Conservation (phyloP, 2,329 filamentous ascomycete species). For the Colletotrichum scovillei region DNA sequence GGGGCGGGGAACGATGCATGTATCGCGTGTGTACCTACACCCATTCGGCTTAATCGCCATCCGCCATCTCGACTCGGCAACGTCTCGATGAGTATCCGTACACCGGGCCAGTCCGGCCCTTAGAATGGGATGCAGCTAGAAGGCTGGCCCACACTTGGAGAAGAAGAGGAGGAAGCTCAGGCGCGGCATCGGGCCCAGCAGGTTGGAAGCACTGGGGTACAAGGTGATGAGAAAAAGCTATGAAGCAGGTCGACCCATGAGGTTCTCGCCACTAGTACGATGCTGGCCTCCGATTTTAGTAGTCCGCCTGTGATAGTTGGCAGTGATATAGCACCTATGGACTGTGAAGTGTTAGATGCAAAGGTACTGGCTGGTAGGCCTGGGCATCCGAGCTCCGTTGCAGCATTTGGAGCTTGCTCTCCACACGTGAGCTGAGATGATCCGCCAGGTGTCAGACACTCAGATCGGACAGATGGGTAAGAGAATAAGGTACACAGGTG, state of each 20-base stretch:
- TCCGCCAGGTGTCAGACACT: not conserved
- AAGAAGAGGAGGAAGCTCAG: not conserved
- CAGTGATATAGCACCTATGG: not conserved
- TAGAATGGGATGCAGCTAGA: not conserved
- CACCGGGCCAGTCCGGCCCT: not conserved
- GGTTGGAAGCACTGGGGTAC: not conserved
- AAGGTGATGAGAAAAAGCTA: not conserved
- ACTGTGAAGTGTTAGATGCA: not conserved
- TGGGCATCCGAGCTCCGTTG: not conserved
- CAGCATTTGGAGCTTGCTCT: not conserved
- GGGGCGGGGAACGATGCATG: slow-evolving; percentile 19
- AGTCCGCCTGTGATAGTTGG: not conserved
- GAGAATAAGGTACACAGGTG: not conserved
- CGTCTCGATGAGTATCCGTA: not conserved
- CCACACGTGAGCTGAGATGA: not conserved
- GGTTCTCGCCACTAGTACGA: too few species aligned
- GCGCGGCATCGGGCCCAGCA: not conserved
- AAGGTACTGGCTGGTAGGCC: not conserved
- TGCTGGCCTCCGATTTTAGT: too few species aligned
- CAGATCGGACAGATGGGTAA: not conserved
- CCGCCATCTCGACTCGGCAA: slow-evolving; percentile 1
- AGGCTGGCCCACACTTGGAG: not conserved
- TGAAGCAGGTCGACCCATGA: too few species aligned
- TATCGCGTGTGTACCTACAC: slow-evolving; percentile 23
- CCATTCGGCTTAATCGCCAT: slow-evolving; percentile 16